Evolutionary conservation across 805 yeast species (phyloP), one percentile per base, ranked within the genome.

Genomic region (Kodamaea jinghongensis): DNA sequence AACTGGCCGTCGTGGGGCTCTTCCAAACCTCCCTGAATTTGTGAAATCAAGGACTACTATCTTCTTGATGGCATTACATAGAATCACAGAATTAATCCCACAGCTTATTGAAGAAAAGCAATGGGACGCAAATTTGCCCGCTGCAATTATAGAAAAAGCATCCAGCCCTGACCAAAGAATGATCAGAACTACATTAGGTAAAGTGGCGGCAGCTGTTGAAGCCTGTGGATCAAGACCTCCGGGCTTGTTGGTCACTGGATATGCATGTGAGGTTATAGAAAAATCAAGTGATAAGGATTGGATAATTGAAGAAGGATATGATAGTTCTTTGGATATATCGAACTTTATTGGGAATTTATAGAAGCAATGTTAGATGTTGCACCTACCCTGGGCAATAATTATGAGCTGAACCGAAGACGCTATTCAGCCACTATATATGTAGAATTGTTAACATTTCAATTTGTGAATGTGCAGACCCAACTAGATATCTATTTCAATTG

Each of bases 131-230:
- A 67, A 73, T 13, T 68, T 84, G 6, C 96, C 97, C 0, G 86
- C 86, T 20, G 88, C 93, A 2, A 80, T 90, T 15, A 79, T 91
- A 2, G 98, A 91, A 59, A 73, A 97, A 42, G 96, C 96, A 0
- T 81, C 93, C 11, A 89, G 97, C 60, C 89, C 93, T 0, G 98
- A 90, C 56, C 97, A 91, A 63, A 64, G 98, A 41, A 74, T 90
- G 4, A 79, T 89, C 3, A 69, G 96, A 46, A 86, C 96, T 0
- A 74, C 78, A 0, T 63, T 91, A 31, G 70, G 71, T 37, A 64
- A 83, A 46, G 78, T 88, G 1, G 83, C 83, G 0, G 80, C 73
- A 31, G 95, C 93, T 1, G 77, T 88, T 1, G 83, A 83, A 46
- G 76, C 76, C 20, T 75, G 79, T 31, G 97, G 96, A 0, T 81